Percentiles rank a stretch among this genome's conserved stretches.
phyloP scores from a whole-genome alignment of 2,329 filamentous ascomycete genomes.

The Epichloe amarillans region DNA sequence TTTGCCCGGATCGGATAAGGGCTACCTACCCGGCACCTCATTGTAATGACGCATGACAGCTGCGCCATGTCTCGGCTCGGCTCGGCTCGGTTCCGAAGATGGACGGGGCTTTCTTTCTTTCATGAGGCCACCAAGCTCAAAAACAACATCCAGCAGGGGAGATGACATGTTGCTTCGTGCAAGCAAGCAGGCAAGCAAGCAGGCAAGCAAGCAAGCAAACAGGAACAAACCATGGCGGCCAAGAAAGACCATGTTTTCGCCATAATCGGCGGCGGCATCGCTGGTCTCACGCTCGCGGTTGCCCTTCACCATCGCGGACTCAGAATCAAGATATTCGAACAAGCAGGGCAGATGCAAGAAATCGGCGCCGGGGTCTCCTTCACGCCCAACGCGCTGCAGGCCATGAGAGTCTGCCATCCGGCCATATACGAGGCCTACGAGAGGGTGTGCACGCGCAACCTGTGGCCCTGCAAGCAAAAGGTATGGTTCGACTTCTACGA shows the following conservation, averaged over 20 bases:
- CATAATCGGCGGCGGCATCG: conserved; percentile 38
- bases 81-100: not conserved
- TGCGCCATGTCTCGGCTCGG: not conserved
- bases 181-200: not conserved
- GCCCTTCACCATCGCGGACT: conserved; percentile 30
- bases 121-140: not conserved
- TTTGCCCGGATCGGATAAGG: too few species aligned
- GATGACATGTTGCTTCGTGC: not conserved
- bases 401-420: conserved; percentile 26
- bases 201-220: too few species aligned
- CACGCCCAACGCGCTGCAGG: conserved; percentile 35
- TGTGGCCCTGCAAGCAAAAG: conserved; percentile 2
- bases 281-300: conserved; percentile 33
- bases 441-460: conserved; percentile 6
- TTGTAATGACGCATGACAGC: too few species aligned
- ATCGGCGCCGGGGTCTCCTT: conserved; percentile 39
- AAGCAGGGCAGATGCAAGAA: conserved; percentile 27
- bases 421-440: conserved; percentile 18
- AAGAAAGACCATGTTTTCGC: conserved; percentile 13
- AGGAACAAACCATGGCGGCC: not conserved
- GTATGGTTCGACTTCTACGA: conserved; percentile 9
- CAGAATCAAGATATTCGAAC: conserved; percentile 33
- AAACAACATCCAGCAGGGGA: not conserved
- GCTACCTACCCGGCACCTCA: too few species aligned
- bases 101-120: too few species aligned